These are phyloP conservation scores for Podaxis pistillaris DNA, from an alignment of 768 basidiomycete genomes.

Conservation along the genomic window DNA sequence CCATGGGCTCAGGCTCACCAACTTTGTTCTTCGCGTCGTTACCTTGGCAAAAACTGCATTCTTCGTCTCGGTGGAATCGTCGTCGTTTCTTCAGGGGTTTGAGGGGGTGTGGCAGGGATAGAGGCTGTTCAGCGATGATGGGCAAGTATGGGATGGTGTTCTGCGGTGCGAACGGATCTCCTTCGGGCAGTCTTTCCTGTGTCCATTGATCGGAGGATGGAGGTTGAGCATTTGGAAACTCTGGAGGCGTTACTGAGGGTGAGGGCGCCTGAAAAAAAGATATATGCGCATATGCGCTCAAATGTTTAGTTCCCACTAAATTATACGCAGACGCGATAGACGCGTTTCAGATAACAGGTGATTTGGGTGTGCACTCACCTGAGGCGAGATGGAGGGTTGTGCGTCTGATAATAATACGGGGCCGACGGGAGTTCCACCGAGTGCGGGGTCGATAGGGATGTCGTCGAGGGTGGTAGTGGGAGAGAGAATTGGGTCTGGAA, in stretches of 20 bases:
- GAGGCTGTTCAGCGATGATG: constrained; percentile 35
- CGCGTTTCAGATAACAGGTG: constrained; percentile 42
- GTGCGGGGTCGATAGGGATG: constrained; percentile 82
- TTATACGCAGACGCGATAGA: constrained; percentile 55
- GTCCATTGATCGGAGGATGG: constrained; percentile 46
- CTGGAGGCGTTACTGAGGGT: not conserved
- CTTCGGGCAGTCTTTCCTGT: constrained; percentile 61
- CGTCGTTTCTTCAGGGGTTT: constrained; percentile 38
- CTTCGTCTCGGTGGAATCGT: constrained; percentile 49
- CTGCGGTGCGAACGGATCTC: constrained; percentile 79
- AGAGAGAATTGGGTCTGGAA: constrained; percentile 58
- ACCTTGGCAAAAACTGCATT: constrained; percentile 81
- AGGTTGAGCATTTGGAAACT: not conserved
- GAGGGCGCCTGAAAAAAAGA: constrained; percentile 4
- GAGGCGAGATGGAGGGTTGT: constrained; percentile 20
- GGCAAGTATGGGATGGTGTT: constrained; percentile 51
- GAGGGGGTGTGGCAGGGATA: constrained; percentile 37
- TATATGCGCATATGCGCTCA: not conserved
- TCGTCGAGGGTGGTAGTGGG: constrained; percentile 57
- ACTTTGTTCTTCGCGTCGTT: constrained; percentile 58
- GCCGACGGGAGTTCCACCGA: constrained; percentile 53
- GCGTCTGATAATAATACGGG: constrained; percentile 41
- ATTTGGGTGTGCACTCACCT: constrained; percentile 8
- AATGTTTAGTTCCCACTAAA: constrained; percentile 14
- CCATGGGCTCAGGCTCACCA: constrained; percentile 60